Conservation (phyloP, 2,329 filamentous ascomycete species). For the Fusarium solani-melongenae region DNA sequence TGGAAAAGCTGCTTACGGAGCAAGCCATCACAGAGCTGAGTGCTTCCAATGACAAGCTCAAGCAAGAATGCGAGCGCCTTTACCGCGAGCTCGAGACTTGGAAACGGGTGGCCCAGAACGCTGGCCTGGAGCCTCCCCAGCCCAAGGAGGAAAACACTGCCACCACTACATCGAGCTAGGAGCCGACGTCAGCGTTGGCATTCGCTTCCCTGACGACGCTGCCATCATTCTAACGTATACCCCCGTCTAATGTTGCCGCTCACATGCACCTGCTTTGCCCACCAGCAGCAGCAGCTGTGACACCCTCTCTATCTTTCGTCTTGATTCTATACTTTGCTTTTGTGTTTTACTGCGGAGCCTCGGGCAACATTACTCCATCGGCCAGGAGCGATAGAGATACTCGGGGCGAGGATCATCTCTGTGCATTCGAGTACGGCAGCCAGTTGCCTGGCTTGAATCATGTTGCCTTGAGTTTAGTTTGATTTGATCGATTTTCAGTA, state of each 20-base stretch:
- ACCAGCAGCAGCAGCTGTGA: slow-evolving; percentile 17
- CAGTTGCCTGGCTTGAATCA: slow-evolving; percentile 15
- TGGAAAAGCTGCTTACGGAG: slow-evolving; percentile 90
- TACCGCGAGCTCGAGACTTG: slow-evolving; percentile 83
- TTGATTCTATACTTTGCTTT: slow-evolving; percentile 12
- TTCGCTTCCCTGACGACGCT: slow-evolving; percentile 7
- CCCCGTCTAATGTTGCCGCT: slow-evolving; percentile 29
- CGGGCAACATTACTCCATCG: slow-evolving; percentile 15
- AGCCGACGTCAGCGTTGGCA: slow-evolving; percentile 27
- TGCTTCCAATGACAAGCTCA: slow-evolving; percentile 87
- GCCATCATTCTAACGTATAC: slow-evolving; percentile 38
- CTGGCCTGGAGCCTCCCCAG: slow-evolving; percentile 61
- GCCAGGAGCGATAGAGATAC: slow-evolving; percentile 10
- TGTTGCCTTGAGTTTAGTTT: slow-evolving; percentile 18
- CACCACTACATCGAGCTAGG: slow-evolving; percentile 45
- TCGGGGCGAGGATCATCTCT: slow-evolving; percentile 15
- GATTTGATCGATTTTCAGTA: slow-evolving; percentile 37
- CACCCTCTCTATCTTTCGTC: slow-evolving; percentile 26
- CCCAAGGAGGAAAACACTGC: slow-evolving; percentile 50
- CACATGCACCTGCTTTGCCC: neutral
- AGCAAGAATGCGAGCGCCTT: slow-evolving; percentile 80
- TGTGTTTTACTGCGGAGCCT: slow-evolving; percentile 1
- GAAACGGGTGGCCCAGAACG: slow-evolving; percentile 75
- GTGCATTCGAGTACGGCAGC: slow-evolving; percentile 17
- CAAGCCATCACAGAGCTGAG: slow-evolving; percentile 91